These are phyloP conservation scores for Ascochyta clinopodiicola DNA, from an alignment of 2,329 filamentous ascomycete genomes.

Conservation along the genomic window DNA sequence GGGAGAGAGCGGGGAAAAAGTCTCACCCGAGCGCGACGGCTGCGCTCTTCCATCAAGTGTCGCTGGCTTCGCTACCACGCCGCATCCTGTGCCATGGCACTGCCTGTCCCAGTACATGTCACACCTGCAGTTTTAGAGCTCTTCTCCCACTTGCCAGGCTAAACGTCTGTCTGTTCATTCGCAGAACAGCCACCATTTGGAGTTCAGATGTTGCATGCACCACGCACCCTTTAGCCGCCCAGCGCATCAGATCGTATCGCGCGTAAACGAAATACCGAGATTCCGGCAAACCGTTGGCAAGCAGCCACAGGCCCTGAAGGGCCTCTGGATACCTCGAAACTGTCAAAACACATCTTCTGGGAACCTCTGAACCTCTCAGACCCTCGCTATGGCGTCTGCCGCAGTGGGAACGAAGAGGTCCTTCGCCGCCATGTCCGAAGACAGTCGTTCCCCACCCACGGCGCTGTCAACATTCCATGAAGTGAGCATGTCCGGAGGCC, in stretches of 20 bases:
- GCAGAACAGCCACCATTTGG: background rate
- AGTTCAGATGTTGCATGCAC: slow-evolving; percentile 2
- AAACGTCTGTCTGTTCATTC: background rate
- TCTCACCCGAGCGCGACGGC: slow-evolving; percentile 15
- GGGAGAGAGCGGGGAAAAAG: slow-evolving; percentile 16
- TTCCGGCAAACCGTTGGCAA: background rate
- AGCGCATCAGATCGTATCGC: background rate
- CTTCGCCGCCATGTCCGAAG: slow-evolving; percentile 35
- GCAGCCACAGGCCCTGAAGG: background rate
- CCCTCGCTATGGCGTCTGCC: slow-evolving; percentile 34
- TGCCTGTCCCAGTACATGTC: background rate
- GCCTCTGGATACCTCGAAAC: background rate
- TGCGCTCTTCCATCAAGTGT: slow-evolving; percentile 7
- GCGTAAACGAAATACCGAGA: slow-evolving; percentile 10
- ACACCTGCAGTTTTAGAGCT: background rate
- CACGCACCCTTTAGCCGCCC: slow-evolving; percentile 12
- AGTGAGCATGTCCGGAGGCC: slow-evolving; percentile 4
- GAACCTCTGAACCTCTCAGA: background rate
- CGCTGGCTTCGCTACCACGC: slow-evolving; percentile 6
- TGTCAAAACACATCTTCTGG: background rate
- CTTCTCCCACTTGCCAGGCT: slow-evolving; percentile 1
- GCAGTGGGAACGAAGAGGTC: slow-evolving; percentile 38
- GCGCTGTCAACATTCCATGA: slow-evolving; percentile 9
- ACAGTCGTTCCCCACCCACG: slow-evolving; percentile 10
- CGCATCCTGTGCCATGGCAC: slow-evolving; percentile 12